Evolutionary conservation across 768 basidiomycete species (phyloP).

Genomic region (Porphyrellus cyaneotinctus): DNA sequence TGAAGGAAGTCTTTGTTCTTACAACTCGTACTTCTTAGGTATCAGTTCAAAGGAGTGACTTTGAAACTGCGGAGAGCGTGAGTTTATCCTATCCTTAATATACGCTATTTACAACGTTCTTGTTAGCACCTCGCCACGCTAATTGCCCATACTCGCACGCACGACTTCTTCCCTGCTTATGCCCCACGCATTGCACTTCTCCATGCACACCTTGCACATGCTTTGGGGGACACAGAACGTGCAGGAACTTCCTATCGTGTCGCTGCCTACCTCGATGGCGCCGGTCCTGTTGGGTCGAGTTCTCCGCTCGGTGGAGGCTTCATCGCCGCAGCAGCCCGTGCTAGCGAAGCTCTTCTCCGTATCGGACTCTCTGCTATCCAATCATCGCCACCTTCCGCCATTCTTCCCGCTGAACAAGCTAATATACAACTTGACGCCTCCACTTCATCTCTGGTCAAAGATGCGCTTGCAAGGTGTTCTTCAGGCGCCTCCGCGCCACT

Average conservation of each 20-base stretch:
- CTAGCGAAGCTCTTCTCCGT: conserved; percentile 48
- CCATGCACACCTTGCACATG: conserved; percentile 72
- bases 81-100: conserved; percentile 8
- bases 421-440: conserved; percentile 14
- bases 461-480: conserved; percentile 26
- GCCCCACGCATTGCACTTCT: conserved; percentile 62
- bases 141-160: conserved; percentile 60
- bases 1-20: background rate
- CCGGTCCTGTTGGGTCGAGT: conserved; percentile 24
- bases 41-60: conserved; percentile 64
- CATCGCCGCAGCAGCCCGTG: conserved; percentile 45
- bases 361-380: conserved; percentile 38
- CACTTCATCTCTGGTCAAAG: conserved; percentile 21
- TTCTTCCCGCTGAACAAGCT: background rate
- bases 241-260: conserved; percentile 63
- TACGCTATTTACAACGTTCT: background rate
- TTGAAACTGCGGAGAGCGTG: conserved; percentile 57
- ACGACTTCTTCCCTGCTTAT: conserved; percentile 52
- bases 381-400: background rate
- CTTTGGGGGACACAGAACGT: conserved; percentile 47
- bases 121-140: conserved; percentile 40
- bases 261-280: conserved; percentile 47
- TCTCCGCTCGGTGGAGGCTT: conserved; percentile 31
- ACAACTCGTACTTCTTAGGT: conserved; percentile 37
- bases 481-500: conserved; percentile 19